Evolutionary conservation across 306 rosid species (phyloP).

Genomic region (Acmispon strigosus): DNA sequence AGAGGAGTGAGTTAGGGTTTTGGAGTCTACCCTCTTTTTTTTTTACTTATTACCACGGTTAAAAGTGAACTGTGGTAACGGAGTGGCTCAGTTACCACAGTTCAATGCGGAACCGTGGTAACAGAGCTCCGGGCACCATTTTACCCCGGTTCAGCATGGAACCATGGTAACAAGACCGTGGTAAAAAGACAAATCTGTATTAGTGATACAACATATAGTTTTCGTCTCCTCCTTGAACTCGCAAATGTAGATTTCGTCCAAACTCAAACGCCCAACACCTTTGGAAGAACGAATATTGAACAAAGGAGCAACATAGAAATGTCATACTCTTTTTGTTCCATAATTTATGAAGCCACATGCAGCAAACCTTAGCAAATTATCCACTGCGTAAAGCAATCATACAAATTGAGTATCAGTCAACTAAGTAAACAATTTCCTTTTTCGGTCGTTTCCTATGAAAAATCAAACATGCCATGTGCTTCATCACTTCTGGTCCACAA

Average conservation of each 20-base stretch:
- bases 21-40: too few relatives aligned
- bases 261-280: slow-evolving; percentile 9
- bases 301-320: background rate
- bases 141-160: too few relatives aligned
- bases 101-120: too few relatives aligned
- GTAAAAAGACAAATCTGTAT: too few relatives aligned
- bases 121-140: too few relatives aligned
- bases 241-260: slow-evolving; percentile 11
- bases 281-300: background rate
- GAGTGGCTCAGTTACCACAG: too few relatives aligned
- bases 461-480: slow-evolving; percentile 28
- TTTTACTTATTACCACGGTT: too few relatives aligned
- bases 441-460: slow-evolving; percentile 14
- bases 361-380: background rate
- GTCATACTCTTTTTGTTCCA: background rate
- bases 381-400: background rate
- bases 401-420: background rate
- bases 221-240: background rate
- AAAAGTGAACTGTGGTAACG: too few relatives aligned
- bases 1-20: too few relatives aligned
- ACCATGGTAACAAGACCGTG: too few relatives aligned
- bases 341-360: background rate
- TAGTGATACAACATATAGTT: background rate
- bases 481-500: background rate
- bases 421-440: background rate